A percentile compares a stretch with the other conserved stretches of the same genome.
Conservation (phyloP, 345 rosid genomes). For the Pistacia integerrima region DNA sequence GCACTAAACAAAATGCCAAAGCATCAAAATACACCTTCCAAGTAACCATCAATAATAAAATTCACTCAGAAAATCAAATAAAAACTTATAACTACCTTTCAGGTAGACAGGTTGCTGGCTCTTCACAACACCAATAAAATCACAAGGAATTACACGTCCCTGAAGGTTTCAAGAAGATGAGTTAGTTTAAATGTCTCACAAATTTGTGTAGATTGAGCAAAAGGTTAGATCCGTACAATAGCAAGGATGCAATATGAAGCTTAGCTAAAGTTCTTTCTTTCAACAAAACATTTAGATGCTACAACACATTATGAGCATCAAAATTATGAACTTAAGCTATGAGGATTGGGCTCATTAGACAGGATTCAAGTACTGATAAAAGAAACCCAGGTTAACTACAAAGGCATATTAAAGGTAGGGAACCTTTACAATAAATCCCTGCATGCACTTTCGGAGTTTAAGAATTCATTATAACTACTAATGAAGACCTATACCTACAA, state of each 20-base stretch:
- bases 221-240: constrained; percentile 1
- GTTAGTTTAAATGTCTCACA: background rate
- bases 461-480: background rate
- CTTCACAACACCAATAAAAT: constrained; percentile 82
- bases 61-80: too few species aligned
- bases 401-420: background rate
- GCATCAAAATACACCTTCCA: constrained; percentile 10
- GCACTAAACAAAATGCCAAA: background rate
- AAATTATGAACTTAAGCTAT: background rate
- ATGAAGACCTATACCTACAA: background rate
- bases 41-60: background rate
- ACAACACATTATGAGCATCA: background rate
- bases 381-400: background rate
- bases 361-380: background rate
- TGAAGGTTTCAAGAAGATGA: constrained; percentile 33
- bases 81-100: constrained; percentile 47
- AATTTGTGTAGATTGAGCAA: background rate
- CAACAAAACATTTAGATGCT: background rate
- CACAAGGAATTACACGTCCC: constrained; percentile 97
- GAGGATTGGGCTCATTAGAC: background rate
- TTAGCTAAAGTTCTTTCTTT: background rate
- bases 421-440: background rate
- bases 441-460: background rate
- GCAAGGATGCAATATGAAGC: background rate
- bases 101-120: constrained; percentile 95